A percentile compares a stretch with the other conserved stretches of the same genome.
Evolutionary conservation across 192 early-diverging fungal species (phyloP).

Genomic region (Mortierella alpina): DNA sequence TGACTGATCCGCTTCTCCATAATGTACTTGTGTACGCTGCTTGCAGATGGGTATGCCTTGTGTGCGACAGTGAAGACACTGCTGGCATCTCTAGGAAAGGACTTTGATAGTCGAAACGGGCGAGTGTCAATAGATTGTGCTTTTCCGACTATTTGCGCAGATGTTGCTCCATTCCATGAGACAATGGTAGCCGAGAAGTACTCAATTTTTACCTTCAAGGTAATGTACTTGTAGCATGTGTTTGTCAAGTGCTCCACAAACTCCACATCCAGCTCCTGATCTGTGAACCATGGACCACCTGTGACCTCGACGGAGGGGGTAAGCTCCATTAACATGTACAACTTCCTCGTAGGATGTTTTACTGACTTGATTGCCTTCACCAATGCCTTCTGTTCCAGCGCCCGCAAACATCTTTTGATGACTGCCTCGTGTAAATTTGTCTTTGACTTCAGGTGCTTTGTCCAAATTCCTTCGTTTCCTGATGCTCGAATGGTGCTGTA

Average conservation of each 20-base stretch:
- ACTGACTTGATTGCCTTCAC: constrained; percentile 92
- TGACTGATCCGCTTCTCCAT: constrained; percentile 74
- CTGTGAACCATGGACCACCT: constrained; percentile 93
- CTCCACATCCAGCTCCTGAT: constrained; percentile 89
- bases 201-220: constrained; percentile 62
- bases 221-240: constrained; percentile 81
- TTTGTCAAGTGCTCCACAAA: constrained; percentile 86
- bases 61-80: constrained; percentile 74
- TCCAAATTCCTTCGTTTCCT: constrained; percentile 86
- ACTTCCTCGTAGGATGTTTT: constrained; percentile 89
- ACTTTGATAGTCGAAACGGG: constrained; percentile 46
- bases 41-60: constrained; percentile 74
- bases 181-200: too few relatives aligned
- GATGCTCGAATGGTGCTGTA: constrained; percentile 86
- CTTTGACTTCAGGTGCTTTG: constrained; percentile 81
- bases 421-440: constrained; percentile 82
- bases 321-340: constrained; percentile 90
- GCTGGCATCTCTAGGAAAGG: constrained; percentile 65
- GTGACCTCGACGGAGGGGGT: constrained; percentile 89
- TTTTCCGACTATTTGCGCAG: neutral
- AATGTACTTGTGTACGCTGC: constrained; percentile 78
- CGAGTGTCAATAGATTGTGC: constrained; percentile 4
- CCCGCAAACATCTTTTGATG: constrained; percentile 81
- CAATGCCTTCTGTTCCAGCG: constrained; percentile 80
- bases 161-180: neutral